Conservation (phyloP, 495 filamentous ascomycete species). For the Aspergillus ellipticus region DNA sequence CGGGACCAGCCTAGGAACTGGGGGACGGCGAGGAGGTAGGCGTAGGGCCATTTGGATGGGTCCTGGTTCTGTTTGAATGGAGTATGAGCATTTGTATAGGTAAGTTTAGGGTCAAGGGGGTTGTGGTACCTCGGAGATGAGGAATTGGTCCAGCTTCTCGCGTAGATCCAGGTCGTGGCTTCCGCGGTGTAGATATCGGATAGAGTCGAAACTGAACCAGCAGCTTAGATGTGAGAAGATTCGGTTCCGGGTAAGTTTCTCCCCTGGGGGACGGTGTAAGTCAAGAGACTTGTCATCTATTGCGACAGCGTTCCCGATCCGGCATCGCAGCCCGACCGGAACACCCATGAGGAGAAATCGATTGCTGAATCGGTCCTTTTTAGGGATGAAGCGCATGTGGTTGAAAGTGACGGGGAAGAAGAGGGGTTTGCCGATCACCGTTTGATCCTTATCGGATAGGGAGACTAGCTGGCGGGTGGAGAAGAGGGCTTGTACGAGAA, state of each 20-base stretch:
- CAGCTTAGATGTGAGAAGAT: slow-evolving; percentile 4
- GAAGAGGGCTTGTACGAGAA: neutral
- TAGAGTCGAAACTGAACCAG: slow-evolving; percentile 10
- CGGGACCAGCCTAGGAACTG: slow-evolving; percentile 67
- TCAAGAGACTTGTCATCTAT: slow-evolving; percentile 10
- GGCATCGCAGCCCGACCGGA: slow-evolving; percentile 12
- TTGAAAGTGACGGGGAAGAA: slow-evolving; percentile 11
- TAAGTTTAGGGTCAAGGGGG: too few relatives aligned
- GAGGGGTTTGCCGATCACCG: slow-evolving; percentile 14
- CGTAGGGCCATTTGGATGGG: slow-evolving; percentile 41
- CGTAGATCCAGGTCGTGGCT: slow-evolving; percentile 9
- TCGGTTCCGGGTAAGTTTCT: neutral
- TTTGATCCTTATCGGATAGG: slow-evolving; percentile 7
- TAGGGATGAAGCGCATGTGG: slow-evolving; percentile 7
- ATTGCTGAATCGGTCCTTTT: slow-evolving; percentile 13
- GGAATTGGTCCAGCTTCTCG: slow-evolving; percentile 13
- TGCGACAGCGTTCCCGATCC: slow-evolving; percentile 6
- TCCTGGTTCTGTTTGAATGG: slow-evolving; percentile 1
- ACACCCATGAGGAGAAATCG: slow-evolving; percentile 8
- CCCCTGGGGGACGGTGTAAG: neutral
- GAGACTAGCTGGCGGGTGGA: slow-evolving; percentile 1
- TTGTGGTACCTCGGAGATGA: slow-evolving; percentile 7
- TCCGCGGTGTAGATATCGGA: slow-evolving; percentile 10
- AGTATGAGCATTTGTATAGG: too few relatives aligned
- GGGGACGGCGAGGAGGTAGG: slow-evolving; percentile 67